Evolutionary conservation across 345 rosid species (phyloP).

Genomic region (Citrus cavaleriei): DNA sequence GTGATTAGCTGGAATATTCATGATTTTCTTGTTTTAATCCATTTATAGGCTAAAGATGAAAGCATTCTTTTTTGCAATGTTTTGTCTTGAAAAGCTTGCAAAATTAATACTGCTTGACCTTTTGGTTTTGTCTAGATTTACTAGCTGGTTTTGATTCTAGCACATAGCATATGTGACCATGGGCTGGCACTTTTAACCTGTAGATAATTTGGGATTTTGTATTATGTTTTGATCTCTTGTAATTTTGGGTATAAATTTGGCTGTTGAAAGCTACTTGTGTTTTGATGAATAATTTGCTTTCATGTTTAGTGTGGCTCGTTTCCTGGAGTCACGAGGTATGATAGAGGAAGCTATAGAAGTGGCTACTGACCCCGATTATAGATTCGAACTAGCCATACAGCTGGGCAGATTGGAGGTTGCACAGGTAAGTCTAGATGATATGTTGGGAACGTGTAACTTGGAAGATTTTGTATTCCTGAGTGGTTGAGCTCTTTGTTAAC

Average conservation of each 20-base stretch:
- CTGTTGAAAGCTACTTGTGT: neutral
- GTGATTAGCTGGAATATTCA: neutral
- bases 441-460: neutral
- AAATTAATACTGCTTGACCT: neutral
- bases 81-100: neutral
- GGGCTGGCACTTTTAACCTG: neutral
- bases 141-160: neutral
- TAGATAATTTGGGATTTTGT: neutral
- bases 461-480: neutral
- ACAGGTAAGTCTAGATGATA: slow-evolving; percentile 45
- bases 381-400: slow-evolving; percentile 93
- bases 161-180: no score
- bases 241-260: neutral
- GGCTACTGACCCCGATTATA: slow-evolving; percentile 96
- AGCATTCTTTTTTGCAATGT: neutral
- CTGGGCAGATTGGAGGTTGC: slow-evolving; percentile 93
- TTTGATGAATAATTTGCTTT: slow-evolving; percentile 21
- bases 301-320: slow-evolving; percentile 82
- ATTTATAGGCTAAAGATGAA: neutral
- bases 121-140: neutral
- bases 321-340: slow-evolving; percentile 99
- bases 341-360: slow-evolving; percentile 92
- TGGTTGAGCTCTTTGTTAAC: neutral
- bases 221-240: neutral
- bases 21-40: neutral